Base-by-base conservation (phyloP, 345 rosid genomes). In the Orychophragmus violaceus region DNA sequence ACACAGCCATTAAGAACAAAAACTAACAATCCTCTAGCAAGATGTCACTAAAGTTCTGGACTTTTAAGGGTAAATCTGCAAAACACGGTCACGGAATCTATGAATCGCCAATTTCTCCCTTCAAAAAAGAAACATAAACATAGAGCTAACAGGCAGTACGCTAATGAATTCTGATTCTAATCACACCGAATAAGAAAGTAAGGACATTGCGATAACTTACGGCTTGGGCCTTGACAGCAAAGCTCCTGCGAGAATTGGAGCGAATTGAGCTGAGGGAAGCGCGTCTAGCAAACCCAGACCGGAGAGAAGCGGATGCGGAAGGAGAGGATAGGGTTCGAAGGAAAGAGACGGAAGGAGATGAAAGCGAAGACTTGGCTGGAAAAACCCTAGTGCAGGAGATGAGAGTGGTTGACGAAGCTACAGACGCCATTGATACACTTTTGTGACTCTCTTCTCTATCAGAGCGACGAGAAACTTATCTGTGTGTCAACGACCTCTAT, bases 331-430 rank as follows among this genome's bases (percentile, higher is more conserved):
- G 71, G 71, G 81, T 68, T 76, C 74, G 79, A 18, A 85, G 69
- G 69, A 73, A 35, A 53, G 78, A 74, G 14, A 69, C 35, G 9
- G 83, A 59, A 19, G 84, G 64, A 32, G 80, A 41, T 14, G 87
- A 21, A 27, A 78, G 59, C 35, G 63, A 42, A 52, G 87, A 64
- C 48, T 74, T 75, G 77, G 73, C 16, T 48, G 82, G 74, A 37
- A 76, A 55, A 50, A 53, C 71, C 63, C 74, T 55, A 7, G 91
- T 53, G 55, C 80, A 79, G 74, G 88, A 80, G 73, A 85, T 33
- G 52, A 88, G 80, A 68, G 84, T 59, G 21, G 93, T 57, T 9
- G 95, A 74, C 57, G 87, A 70, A 62, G 90, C 84, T 16, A 91
- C 64, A 83, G 85, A 81, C 49, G 97, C 93, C 96, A 87, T 89